Base-by-base conservation (phyloP, 2,329 filamentous ascomycete genomes). In the Neobulgaria alba region DNA sequence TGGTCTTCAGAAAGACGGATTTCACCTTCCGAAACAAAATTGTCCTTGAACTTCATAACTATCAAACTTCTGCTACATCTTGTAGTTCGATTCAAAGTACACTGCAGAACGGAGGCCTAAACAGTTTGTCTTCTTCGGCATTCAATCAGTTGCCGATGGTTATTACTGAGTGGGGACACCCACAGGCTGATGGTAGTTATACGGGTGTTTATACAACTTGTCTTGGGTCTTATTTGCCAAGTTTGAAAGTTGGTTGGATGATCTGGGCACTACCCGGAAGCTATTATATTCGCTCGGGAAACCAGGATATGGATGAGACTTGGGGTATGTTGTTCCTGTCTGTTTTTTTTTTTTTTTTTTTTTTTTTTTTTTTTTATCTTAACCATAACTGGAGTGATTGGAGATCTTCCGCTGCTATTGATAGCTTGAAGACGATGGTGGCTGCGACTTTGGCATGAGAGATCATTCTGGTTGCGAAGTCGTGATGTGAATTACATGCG, bases 251-350 rank as follows among this genome's bases (percentile, higher is more conserved):
- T 0, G 68, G 75, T 10, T 75, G 75, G 74, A 67, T 72, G 63
- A 74, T 73, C 59, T 79, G 75, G 71, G 76, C 75, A 23, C 40
- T 82, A 10, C 64, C 65, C 0, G 74, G 73, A 1, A 75, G 71
- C 51, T 79, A 79, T 52, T 79, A 79, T 49, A 66, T 72, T 41
- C 61, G 74, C 1, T 54, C 59, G 4, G 74, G 73, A 0, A 63
- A 41, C 0, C 71, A 75, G 53, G 73, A 78, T 51, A 68, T 57
- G 36, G 74, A 79, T 19, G 75, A 79, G 59, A 58, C 61, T 0
- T 80, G 74, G 73, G 75, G 74, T 2, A 53, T 75, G 41, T 56
- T 73, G 21, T 21, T 26, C n/a, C 12, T 7, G 55, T 73, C 2
- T 10, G 16, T 20, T 29, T 39, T 30, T 4, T 14, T 29, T 1